Base-by-base conservation (phyloP, 768 basidiomycete species). In the Amylocystis lapponica region DNA sequence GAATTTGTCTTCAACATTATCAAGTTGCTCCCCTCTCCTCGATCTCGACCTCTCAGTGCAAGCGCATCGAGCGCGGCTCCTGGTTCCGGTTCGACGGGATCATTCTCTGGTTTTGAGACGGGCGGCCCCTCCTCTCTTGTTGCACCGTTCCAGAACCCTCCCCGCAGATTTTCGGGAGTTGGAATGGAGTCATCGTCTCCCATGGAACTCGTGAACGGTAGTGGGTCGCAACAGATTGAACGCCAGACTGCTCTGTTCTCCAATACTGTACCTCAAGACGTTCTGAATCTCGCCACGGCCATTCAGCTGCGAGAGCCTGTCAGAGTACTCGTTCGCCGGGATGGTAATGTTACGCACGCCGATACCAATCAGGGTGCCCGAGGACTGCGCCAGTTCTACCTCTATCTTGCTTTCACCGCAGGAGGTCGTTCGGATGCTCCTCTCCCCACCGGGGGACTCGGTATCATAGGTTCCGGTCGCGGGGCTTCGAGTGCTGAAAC, bases 241-340 rank as follows among this genome's bases (percentile, higher is more conserved):
- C 82, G 93, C 20, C 92, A 94, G 63, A 91, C 90, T 4, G 90
- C 88, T 6, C 71, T 91, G n/a, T 97, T 97, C 66, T 95, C 92
- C 27, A 98, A 98, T 62, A 99, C 96, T 3, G 94, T 96, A 14
- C 95, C 92, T 13, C 92, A 95, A 60, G 96, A 99, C 58, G 96
- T 99, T 10, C 78, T 99, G 49, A 97, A 94, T 61, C 82, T 99
- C 31, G 93, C 93, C 1, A 81, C 89, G 41, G 81, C 86, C 4
- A 92, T 99, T 45, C 88, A 96, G 57, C 78, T 99, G 10, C 81
- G 87, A 40, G 96, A 99, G 62, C 95, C 96, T 17, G 93, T 99
- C 31, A 81, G 96, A 20, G 96, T 99, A n/a, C 80, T 99, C 16
- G 96, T 99, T 19, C 79, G 96, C 40, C 76, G 95, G 14, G 88